Base-by-base conservation (phyloP, 208 protist species). In the Naegleria gruberi region DNA sequence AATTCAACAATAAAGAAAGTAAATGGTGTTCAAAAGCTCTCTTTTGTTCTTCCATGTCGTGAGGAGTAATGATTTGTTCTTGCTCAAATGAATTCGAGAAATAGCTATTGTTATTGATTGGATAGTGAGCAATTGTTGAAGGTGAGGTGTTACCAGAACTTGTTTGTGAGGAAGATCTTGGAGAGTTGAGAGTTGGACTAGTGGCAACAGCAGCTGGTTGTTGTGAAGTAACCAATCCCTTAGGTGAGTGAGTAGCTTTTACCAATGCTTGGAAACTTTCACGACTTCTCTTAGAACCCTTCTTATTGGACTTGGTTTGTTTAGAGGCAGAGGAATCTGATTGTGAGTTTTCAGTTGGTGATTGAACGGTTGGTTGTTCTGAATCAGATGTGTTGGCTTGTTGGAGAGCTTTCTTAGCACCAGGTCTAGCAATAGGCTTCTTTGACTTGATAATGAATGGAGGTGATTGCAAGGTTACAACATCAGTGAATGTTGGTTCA, bases 361-460 rank as follows among this genome's bases (percentile, higher is more conserved):
- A 19, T 55, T 5, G 5, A 19, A 15, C 8, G 46, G 46, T 55
- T 55, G 46, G 7, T 77, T 77, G 65, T 77, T 10, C 26, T 6
- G 23, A n/a, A 41, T 82, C 73, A 2, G 17, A 7, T 86, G 17
- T 7, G 17, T 10, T 1, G 4, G 51, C 51, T 65, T 65, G 51
- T 65, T 65, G 51, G 2, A 23, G 2, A 30, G 15, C 40, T 44
- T 86, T 86, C 41, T 86, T 86, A 40, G 43, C 19, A 6, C 82
- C 82, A 34, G 82, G 82, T 87, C n/a, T 87, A 5, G 44, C 19
- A 41, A 51, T 87, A 6, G 82, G 82, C n/a, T 87, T 87, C 15
- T 87, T 87, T 5, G 82, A 26, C 37, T 87, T 87, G 41, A 87
- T 87, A 4, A 55, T 37, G 43, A 87, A 87, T n/a, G 82, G 26